Percentiles rank a stretch among this genome's conserved stretches.
These are phyloP conservation scores for Rhizopogon vesiculosus DNA, from an alignment of 768 basidiomycete species.

Conservation along the genomic window DNA sequence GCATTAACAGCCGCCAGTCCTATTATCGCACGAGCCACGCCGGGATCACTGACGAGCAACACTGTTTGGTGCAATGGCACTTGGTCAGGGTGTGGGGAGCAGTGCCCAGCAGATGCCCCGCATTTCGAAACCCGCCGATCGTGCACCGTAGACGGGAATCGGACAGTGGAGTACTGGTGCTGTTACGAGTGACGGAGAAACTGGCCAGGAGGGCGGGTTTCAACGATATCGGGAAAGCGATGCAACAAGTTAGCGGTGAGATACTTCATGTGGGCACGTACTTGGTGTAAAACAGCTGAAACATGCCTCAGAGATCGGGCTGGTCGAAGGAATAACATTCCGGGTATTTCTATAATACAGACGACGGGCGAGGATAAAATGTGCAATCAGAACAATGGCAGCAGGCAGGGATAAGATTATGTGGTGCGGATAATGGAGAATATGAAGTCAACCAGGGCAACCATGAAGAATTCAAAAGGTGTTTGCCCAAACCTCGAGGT, in stretches of 20 bases:
- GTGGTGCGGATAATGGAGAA: constrained; percentile 8
- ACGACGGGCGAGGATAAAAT: constrained; percentile 23
- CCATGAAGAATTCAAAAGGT: constrained; percentile 46
- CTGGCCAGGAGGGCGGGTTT: background rate
- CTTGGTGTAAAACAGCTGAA: background rate
- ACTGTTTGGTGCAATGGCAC: constrained; percentile 6
- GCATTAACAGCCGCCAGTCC: background rate
- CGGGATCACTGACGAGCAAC: background rate
- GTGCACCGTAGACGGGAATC: constrained; percentile 2
- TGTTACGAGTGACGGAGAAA: constrained; percentile 1
- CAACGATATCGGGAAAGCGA: background rate
- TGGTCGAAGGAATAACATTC: constrained; percentile 6
- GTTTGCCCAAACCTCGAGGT: constrained; percentile 78
- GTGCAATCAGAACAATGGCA: constrained; percentile 19
- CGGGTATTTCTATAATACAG: constrained; percentile 25
- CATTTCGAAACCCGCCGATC: constrained; percentile 7
- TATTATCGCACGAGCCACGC: background rate
- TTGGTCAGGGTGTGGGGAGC: constrained; percentile 8
- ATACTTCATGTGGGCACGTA: background rate
- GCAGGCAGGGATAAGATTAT: constrained; percentile 23
- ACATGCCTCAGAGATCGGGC: too few species aligned
- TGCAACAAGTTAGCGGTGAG: background rate
- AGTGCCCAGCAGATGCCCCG: constrained; percentile 1
- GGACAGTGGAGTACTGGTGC: constrained; percentile 9
- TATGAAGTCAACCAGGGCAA: constrained; percentile 5